Percentiles rank a stretch among this genome's conserved stretches.
Evolutionary conservation across 257 asterid species (phyloP).

Genomic region (Solanum virginianum): DNA sequence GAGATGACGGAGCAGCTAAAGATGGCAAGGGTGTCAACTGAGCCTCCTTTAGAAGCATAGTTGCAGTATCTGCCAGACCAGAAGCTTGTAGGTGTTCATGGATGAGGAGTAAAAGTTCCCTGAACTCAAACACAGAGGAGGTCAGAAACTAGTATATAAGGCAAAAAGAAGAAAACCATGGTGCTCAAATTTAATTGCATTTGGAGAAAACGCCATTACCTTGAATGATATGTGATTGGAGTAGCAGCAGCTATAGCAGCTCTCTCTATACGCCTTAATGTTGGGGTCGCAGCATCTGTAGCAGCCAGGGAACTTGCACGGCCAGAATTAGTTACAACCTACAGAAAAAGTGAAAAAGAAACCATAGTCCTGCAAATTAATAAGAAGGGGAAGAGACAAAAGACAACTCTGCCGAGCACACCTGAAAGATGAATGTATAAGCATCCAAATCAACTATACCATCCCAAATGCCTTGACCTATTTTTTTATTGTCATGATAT

Average conservation of each 20-base stretch:
- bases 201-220: constrained; percentile 30
- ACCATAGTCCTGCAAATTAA: not conserved
- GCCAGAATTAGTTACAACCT: constrained; percentile 97
- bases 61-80: constrained; percentile 67
- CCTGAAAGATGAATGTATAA: not conserved
- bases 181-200: not conserved
- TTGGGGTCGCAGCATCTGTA: constrained; percentile 94
- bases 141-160: not conserved
- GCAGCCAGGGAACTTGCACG: constrained; percentile 97
- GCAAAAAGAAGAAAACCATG: not conserved
- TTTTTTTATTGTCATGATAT: not conserved
- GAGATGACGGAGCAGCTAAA: constrained; percentile 77
- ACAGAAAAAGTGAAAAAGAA: not conserved
- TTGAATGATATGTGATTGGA: constrained; percentile 86
- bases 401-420: not conserved
- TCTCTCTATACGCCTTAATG: constrained; percentile 95
- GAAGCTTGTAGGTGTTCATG: constrained; percentile 96
- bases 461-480: not conserved
- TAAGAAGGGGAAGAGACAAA: not conserved
- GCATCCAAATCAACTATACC: not conserved
- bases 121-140: constrained; percentile 17
- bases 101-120: constrained; percentile 87
- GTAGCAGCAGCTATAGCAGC: constrained; percentile 99
- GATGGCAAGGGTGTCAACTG: constrained; percentile 86
- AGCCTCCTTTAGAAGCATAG: constrained; percentile 77